Evolutionary conservation across 148 eudicot species (phyloP), one percentile per base, ranked within the genome.

Genomic region (Pouteria glomerata): DNA sequence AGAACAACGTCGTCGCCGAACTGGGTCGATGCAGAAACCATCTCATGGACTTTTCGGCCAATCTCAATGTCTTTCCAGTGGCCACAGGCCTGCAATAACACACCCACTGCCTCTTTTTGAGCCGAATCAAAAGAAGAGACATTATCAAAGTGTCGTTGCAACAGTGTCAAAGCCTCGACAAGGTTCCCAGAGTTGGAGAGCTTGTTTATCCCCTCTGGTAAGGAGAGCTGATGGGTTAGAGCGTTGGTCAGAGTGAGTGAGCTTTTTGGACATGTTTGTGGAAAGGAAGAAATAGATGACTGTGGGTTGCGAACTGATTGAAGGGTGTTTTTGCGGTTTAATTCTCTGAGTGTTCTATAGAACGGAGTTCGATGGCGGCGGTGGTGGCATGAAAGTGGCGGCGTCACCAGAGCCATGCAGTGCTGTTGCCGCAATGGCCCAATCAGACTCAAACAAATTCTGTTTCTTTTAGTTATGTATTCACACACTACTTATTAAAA

Each of bases 71-170:
- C 79, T 56, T 78, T 82, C 39, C 39, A 68, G 34, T 73, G 68
- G 60, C 83, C 92, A 79, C 90, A 84, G 61, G 84, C 80, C 16
- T 84, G 85, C 30, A 86, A 59, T 23, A 88, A 69, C 10, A 80
- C 19, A 4, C 76, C 72, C 74, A 86, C 62, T 33, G 78, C 81
- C 35, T 77, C 71, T 45, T 35, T 10, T 39, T 76, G 55, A 23
- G 73, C 8, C 3, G 45, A 29, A 66, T 26, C 48, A 29, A 70
- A 13, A 37, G 42, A 13, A 37, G 42, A 61, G 29, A 50, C 27
- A 33, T 70, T 72, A 10, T 58, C 53, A 8, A 64, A 29, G 37
- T 68, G 59, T 30, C 52, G 21, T 69, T 74, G 73, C 23, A 86
- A 64, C 14, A 81, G 48, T 18, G 33, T 7, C 18, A 86, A 37